Conservation (phyloP, 805 yeast species). For the Pichia rugopelliculosa region DNA sequence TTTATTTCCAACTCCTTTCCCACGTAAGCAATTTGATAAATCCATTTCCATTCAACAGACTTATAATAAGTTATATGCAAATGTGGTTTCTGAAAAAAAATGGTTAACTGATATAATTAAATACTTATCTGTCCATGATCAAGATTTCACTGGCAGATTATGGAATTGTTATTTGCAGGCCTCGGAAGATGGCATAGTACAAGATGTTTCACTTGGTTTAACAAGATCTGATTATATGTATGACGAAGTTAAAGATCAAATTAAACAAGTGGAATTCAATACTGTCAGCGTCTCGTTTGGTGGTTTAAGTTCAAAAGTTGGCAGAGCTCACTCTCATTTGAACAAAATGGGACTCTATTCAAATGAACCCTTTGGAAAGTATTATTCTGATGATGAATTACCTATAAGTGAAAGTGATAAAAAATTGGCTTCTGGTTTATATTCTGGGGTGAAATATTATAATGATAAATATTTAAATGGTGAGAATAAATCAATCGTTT, state of each 20-base stretch:
- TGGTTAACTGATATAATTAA: slow-evolving; percentile 59
- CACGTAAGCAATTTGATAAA: slow-evolving; percentile 53
- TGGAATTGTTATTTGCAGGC: slow-evolving; percentile 53
- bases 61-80: slow-evolving; percentile 71
- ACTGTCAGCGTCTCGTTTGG: slow-evolving; percentile 95
- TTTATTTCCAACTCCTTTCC: slow-evolving; percentile 83
- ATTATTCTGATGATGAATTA: slow-evolving; percentile 40
- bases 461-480: slow-evolving; percentile 22
- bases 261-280: slow-evolving; percentile 94
- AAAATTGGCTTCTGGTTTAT: slow-evolving; percentile 61
- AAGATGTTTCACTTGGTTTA: slow-evolving; percentile 69
- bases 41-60: slow-evolving; percentile 59
- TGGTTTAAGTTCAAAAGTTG: slow-evolving; percentile 76
- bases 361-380: slow-evolving; percentile 35
- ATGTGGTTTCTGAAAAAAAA: slow-evolving; percentile 46
- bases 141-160: slow-evolving; percentile 75
- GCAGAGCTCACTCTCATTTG: slow-evolving; percentile 62
- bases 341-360: slow-evolving; percentile 51
- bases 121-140: slow-evolving; percentile 51
- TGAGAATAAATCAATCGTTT: slow-evolving; percentile 44
- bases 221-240: slow-evolving; percentile 88
- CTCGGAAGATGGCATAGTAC: slow-evolving; percentile 41
- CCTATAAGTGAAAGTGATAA: slow-evolving; percentile 58
- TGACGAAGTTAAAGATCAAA: slow-evolving; percentile 40
- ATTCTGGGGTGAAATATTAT: slow-evolving; percentile 57